Evolutionary conservation across 306 rosid genomes (phyloP), one percentile per base, ranked within the genome.

Genomic region (Cucumis cinereus): DNA sequence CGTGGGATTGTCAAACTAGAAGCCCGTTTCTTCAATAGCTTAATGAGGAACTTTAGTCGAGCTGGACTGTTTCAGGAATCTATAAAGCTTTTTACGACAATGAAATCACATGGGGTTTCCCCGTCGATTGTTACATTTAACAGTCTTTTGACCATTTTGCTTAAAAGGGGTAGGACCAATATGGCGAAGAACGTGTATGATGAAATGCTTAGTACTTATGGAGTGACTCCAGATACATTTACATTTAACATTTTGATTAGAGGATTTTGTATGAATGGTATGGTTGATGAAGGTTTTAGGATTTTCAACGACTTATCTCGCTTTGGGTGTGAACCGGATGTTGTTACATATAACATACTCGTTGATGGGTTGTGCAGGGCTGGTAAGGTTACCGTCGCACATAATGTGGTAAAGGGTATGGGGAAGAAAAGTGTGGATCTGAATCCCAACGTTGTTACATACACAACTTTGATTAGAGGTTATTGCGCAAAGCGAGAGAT

Each of bases 341-440:
- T 92, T 35, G 78, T 92, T 67, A 90, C 96, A 0, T 92, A 90
- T 49, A 92, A 92, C 57, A 86, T 94, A 0, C 89, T 92, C 30
- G 96, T 90, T 43, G 98, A 92, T 85, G 98, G 98, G 64, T 79
- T 92, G 86, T 92, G 98, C 79, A 84, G 88, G 70, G 96, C 66
- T 0, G 96, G 98, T 69, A 90, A 86, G 85, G 88, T 89, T 26
- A 77, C 64, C 35, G 78, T 74, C 7, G 98, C 98, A 0, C 83
- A 79, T 40, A 90, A 90, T 79, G 84, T 92, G 77, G 90, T 89
- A 71, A 85, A 86, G 79, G 98, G 92, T 59, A 84, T 92, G 98
- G 52, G 81, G 15, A 89, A 85, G 86, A 92, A 79, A 69, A 76
- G 86, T 28, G 63, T 53, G 77, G 92, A 80, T 81, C 83, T 90